phyloP scores from a whole-genome alignment of 805 yeast genomes.

The Ascoidea tarda region DNA sequence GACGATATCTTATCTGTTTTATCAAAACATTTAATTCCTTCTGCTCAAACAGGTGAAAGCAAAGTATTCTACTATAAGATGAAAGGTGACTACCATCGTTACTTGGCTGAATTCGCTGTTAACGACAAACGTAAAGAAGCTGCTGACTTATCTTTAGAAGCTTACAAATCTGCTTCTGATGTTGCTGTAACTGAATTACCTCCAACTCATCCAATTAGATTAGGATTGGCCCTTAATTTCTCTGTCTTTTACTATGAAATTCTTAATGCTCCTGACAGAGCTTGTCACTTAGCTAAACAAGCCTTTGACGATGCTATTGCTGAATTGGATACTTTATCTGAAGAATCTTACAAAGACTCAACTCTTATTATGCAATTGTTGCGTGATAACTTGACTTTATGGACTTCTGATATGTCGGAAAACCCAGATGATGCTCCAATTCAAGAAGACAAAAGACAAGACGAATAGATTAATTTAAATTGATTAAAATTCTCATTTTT shows the following conservation, averaged over 20 bases:
- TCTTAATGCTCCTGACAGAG: slow-evolving; percentile 95
- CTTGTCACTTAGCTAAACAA: slow-evolving; percentile 97
- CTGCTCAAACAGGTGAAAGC: slow-evolving; percentile 94
- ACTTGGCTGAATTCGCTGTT: slow-evolving; percentile 91
- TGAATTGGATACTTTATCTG: slow-evolving; percentile 92
- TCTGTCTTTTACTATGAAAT: slow-evolving; percentile 98
- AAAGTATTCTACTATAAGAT: slow-evolving; percentile 97
- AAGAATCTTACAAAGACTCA: slow-evolving; percentile 97
- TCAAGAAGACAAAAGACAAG: slow-evolving; percentile 16
- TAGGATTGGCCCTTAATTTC: slow-evolving; percentile 95
- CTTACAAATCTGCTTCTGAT: slow-evolving; percentile 91
- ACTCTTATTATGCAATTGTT: slow-evolving; percentile 97
- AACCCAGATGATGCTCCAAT: slow-evolving; percentile 41
- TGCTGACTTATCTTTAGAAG: slow-evolving; percentile 84
- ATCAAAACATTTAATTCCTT: slow-evolving; percentile 79
- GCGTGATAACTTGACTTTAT: slow-evolving; percentile 94
- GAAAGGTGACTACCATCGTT: slow-evolving; percentile 99
- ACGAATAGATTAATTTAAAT: too few relatives aligned
- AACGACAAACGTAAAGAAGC: slow-evolving; percentile 87
- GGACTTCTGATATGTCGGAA: slow-evolving; percentile 92
- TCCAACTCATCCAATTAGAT: slow-evolving; percentile 97
- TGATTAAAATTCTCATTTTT: too few relatives aligned
- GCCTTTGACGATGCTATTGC: slow-evolving; percentile 99
- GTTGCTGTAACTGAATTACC: slow-evolving; percentile 95
- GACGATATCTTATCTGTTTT: slow-evolving; percentile 85